Conservation (phyloP, 345 rosid genomes). For the Eucalyptus cloeziana region DNA sequence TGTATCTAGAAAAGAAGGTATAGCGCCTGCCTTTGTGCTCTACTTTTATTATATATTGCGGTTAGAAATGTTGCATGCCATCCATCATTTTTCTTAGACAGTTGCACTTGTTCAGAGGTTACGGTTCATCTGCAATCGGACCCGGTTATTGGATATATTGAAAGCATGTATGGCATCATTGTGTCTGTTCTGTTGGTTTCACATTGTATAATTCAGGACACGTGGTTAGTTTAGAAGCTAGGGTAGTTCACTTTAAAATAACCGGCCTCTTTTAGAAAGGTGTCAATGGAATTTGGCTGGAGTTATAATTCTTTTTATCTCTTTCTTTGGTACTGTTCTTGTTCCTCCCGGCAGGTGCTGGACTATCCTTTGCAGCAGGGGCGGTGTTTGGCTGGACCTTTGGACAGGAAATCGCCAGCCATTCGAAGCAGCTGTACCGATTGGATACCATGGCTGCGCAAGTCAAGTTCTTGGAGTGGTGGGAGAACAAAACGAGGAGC, state of each 20-base stretch:
- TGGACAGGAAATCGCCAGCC: constrained; percentile 79
- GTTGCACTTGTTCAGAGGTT: neutral
- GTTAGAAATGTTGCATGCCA: neutral
- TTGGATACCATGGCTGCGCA: constrained; percentile 86
- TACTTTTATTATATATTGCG: neutral
- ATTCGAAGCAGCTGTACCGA: constrained; percentile 64
- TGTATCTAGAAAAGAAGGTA: neutral
- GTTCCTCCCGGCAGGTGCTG: constrained; percentile 43
- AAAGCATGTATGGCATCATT: neutral
- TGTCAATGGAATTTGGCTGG: neutral
- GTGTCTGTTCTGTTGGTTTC: neutral
- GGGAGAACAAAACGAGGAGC: constrained; percentile 42
- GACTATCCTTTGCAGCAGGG: constrained; percentile 68
- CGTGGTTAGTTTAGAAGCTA: neutral
- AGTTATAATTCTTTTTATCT: neutral
- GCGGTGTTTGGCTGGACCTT: constrained; percentile 84
- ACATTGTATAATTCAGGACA: neutral
- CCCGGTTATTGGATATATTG: neutral
- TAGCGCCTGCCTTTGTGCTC: neutral
- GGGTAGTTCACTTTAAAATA: neutral
- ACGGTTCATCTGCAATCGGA: neutral
- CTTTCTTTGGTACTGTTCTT: neutral
- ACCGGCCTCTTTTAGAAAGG: neutral
- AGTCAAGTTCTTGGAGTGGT: constrained; percentile 89
- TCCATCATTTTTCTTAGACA: neutral